A percentile compares a stretch with the other conserved stretches of the same genome.
Evolutionary conservation across 1,139 yeast genomes (phyloP).

Genomic region (Taphrina pruni): DNA sequence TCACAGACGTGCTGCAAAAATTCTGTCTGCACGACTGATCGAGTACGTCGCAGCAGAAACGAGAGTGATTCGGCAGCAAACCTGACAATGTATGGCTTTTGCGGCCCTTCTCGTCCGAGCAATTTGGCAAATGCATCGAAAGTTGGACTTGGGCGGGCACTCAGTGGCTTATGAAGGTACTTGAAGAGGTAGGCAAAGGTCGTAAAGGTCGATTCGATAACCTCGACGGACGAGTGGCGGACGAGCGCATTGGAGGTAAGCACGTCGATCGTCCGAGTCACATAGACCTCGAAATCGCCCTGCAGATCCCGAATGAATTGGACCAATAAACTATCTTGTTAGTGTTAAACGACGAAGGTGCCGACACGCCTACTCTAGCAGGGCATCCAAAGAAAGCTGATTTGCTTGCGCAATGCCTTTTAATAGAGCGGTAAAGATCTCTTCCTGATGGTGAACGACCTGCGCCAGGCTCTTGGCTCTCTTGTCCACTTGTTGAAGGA

Average conservation of each 20-base stretch:
- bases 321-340: constrained; percentile 37
- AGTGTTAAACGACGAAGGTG: constrained; percentile 41
- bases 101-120: constrained; percentile 57
- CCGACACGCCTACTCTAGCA: constrained; percentile 60
- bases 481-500: constrained; percentile 63
- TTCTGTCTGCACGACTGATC: constrained; percentile 56
- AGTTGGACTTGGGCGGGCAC: constrained; percentile 70
- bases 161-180: constrained; percentile 70
- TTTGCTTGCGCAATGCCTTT: constrained; percentile 64
- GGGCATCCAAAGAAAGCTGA: constrained; percentile 75
- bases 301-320: constrained; percentile 90
- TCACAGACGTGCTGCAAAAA: constrained; percentile 59
- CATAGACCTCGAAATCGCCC: constrained; percentile 80
- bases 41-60: constrained; percentile 75
- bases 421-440: constrained; percentile 64
- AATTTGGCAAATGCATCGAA: constrained; percentile 68
- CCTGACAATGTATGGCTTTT: constrained; percentile 69
- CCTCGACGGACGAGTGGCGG: constrained; percentile 57
- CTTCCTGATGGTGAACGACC: constrained; percentile 70
- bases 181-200: constrained; percentile 87
- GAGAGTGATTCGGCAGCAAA: constrained; percentile 92
- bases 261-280: constrained; percentile 60
- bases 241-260: constrained; percentile 60
- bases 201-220: constrained; percentile 83
- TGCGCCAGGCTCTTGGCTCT: constrained; percentile 77